phyloP scores from a whole-genome alignment of 768 basidiomycete genomes.

The Hebeloma cylindrosporum region DNA sequence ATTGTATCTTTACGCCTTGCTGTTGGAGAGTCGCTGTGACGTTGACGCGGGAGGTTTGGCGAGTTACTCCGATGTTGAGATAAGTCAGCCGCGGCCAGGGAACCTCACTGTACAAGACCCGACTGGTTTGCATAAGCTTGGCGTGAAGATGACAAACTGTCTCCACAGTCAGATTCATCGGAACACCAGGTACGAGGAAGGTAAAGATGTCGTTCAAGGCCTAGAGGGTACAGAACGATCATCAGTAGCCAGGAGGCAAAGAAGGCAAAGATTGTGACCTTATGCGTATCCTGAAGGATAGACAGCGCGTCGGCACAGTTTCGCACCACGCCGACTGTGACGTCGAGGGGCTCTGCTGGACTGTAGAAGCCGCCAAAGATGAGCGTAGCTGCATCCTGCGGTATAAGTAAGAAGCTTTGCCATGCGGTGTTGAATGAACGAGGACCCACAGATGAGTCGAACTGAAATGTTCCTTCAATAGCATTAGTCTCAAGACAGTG shows the following conservation, averaged over 20 bases:
- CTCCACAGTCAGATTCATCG: conserved; percentile 15
- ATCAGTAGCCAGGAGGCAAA: not conserved
- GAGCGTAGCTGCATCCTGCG: conserved; percentile 9
- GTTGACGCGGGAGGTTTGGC: conserved; percentile 13
- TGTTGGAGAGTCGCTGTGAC: conserved; percentile 11
- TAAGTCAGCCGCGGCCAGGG: conserved; percentile 3
- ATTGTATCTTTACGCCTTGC: conserved; percentile 13
- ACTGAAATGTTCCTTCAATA: conserved; percentile 17
- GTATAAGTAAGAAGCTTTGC: not conserved
- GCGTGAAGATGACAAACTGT: conserved; percentile 10
- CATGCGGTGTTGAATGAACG: not conserved
- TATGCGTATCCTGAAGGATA: conserved; percentile 20
- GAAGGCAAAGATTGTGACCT: conserved; percentile 7
- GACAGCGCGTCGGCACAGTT: conserved; percentile 10
- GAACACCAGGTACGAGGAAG: conserved; percentile 1
- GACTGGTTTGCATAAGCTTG: conserved; percentile 14
- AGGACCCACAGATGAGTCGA: conserved; percentile 9
- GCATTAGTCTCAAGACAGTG: conserved; percentile 19
- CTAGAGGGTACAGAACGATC: conserved; percentile 1
- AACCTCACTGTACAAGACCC: conserved; percentile 3
- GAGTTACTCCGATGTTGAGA: conserved; percentile 17
- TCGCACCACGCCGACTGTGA: conserved; percentile 13
- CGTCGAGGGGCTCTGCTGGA: conserved; percentile 2
- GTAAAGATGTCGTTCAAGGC: conserved; percentile 14
- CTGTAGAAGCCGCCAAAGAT: conserved; percentile 14